Evolutionary conservation across 2,329 filamentous ascomycete genomes (phyloP), one percentile per base, ranked within the genome.

Genomic region (Xylaria sp.): DNA sequence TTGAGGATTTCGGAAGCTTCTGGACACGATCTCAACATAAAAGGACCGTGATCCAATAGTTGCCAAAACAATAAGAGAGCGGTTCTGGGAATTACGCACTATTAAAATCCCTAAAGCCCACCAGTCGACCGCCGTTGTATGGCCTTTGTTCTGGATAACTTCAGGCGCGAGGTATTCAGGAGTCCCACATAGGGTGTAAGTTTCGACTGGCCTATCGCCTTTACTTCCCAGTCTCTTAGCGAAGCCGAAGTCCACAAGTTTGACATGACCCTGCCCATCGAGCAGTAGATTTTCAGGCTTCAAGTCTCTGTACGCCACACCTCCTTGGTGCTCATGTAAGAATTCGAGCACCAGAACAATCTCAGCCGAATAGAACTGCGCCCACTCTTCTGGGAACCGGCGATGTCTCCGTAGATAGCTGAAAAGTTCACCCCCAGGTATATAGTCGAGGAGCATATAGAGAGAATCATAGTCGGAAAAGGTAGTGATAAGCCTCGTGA

Each of bases 41-140:
- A n/a, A n/a, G n/a, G n/a, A n/a, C n/a, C n/a, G n/a, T n/a, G n/a
- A n/a, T n/a, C n/a, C n/a, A n/a, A n/a, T n/a, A 15, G 27, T 17
- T 13, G 15, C 25, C 25, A 21, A 19, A 48, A 13, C 21, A 33
- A 15, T 11, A n/a, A 33, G 9, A 10, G 15, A 27, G 11, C 4
- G 13, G n/a, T 15, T 9, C 17, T 2, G n/a, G 15, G 23, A 11
- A 48, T 48, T 33, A 49, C 46, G 29, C 13, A 51, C 31, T 61
- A 94, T 88, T 58, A 95, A 77, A 67, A 94, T 93, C 25, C 91
- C 91, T 68, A 95, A 81, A 0, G 91, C 91, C 91, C 91, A 94
- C 91, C 91, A 94, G 79, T 94, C 91, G 35, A 94, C 91, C 13
- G 91, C 90, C 2, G 85, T 87, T 2, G 85, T 88, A 72, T 90